Evolutionary conservation across 1,284 basidiomycete species (phyloP), one percentile per base, ranked within the genome.

Genomic region (Sporisorium sorghi): DNA sequence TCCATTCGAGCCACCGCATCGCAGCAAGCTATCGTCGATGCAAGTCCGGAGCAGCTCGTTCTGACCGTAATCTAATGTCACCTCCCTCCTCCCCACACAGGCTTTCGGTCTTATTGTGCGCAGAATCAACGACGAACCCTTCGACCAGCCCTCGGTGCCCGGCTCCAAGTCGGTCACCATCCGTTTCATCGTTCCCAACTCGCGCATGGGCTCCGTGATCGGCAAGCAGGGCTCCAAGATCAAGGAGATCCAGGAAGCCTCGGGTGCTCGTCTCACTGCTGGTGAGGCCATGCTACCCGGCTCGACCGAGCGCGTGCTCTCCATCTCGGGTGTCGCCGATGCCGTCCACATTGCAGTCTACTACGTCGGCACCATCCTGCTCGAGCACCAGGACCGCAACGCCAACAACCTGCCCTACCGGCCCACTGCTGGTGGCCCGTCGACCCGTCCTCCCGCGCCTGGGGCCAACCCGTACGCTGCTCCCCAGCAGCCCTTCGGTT

Each of bases 331-430:
- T 58, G 97, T 99, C 43, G 97, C 97, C n/a, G 97, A 99, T 85
- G 97, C 97, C 19, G 95, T 99, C 62, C 97, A 99, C 86, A 99
- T 99, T 76, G 97, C 97, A 30, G 97, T 97, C 7, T 99, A 97
- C 87, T 98, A 99, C 85, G 95, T 98, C 67, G 95, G 95, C 55
- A 96, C 94, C 74, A 97, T 97, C 77, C 90, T 98, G 64, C 91
- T 97, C 75, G 95, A 97, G 85, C 93, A 94, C 48, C 92, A 95
- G 85, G 94, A 96, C 80, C 69, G 81, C 17, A 77, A 79, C 35
- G 68, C 79, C 40, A 77, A 79, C 60, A 85, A 86, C 73, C 78
- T 82, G 14, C 74, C 84, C 2, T 86, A 86, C 72, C 80, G 85
- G 8, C 85, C 85, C 10, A 65, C 77, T 9, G 73, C 75, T 11